These are phyloP conservation scores for Toxicodendron radicans DNA, from an alignment of 345 rosid genomes.

Conservation along the genomic window DNA sequence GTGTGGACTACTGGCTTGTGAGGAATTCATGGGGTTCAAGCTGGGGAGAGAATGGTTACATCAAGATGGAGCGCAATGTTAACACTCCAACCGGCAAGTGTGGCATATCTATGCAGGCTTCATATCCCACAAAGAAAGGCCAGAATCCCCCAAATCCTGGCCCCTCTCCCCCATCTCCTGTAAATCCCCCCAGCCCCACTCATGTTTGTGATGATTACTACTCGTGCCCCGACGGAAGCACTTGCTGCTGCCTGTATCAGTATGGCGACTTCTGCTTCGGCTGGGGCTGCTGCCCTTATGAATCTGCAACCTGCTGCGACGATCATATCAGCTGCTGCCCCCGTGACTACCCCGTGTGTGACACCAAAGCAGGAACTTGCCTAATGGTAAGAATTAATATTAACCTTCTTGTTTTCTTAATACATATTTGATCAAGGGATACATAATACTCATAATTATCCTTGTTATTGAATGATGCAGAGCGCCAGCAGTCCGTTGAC, in stretches of 20 bases:
- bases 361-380: constrained; percentile 63
- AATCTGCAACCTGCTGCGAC: constrained; percentile 85
- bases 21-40: constrained; percentile 80
- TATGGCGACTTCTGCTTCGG: constrained; percentile 56
- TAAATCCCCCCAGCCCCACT: constrained; percentile 39
- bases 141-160: constrained; percentile 71
- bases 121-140: constrained; percentile 72
- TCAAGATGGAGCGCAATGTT: constrained; percentile 64
- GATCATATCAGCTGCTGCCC: constrained; percentile 86
- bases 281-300: constrained; percentile 90
- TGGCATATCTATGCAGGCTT: constrained; percentile 75
- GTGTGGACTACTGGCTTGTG: constrained; percentile 57
- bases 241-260: constrained; percentile 75
- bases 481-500: constrained; percentile 58
- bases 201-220: constrained; percentile 57
- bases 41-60: constrained; percentile 86
- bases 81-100: constrained; percentile 53
- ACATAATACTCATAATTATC: too few relatives aligned
- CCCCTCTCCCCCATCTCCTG: constrained; percentile 67
- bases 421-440: neutral
- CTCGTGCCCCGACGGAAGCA: constrained; percentile 57
- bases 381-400: constrained; percentile 49
- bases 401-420: neutral
- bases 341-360: constrained; percentile 68
- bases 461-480: constrained; percentile 35